Base-by-base conservation (phyloP, 2,329 filamentous ascomycete species). In the Cercospora zeae-maydis region DNA sequence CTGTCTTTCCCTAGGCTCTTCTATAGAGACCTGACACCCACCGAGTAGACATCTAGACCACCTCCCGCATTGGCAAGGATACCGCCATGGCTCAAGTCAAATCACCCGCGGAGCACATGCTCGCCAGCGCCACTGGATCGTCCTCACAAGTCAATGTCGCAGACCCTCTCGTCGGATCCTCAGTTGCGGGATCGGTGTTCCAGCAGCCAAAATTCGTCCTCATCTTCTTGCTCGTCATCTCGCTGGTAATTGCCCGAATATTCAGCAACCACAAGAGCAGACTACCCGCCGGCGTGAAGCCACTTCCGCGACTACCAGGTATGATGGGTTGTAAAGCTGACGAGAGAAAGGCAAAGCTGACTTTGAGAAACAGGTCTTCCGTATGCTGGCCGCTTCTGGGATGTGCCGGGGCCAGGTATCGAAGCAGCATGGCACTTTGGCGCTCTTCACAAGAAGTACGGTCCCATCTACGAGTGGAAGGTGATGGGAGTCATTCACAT, bases 401-500 rank as follows among this genome's bases (percentile, higher is more conserved):
- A 72, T 58, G 70, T 75, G 9, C 73, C 73, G 2, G 71, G 63
- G 9, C 68, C 70, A 27, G 73, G 73, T 63, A 71, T 72, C 33
- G 73, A 74, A 58, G 69, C 73, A 27, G 73, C 73, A 60, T 74
- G 71, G 70, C 72, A 74, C 62, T 75, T 75, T 53, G 73, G 73
- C 34, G 69, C 61, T 19, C 66, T 75, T 31, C 73, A 75, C 70
- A 74, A 74, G 72, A 71, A 70, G 52, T 69, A 69, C 30, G 73
- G 73, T 4, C 73, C 73, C 1, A 74, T 75, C 64, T 75, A 74
- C 64, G 73, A 73, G 47, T 75, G 73, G 73, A 71, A 72, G 64
- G 69, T 71, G 2, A 73, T 75, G 69, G 73, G 73, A 33, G 62
- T 58, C 0, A 67, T 70, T 33, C 73, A 75, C 64, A 71, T 74